Conservation (phyloP, 257 asterid genomes). For the Leptodermis oblonga region DNA sequence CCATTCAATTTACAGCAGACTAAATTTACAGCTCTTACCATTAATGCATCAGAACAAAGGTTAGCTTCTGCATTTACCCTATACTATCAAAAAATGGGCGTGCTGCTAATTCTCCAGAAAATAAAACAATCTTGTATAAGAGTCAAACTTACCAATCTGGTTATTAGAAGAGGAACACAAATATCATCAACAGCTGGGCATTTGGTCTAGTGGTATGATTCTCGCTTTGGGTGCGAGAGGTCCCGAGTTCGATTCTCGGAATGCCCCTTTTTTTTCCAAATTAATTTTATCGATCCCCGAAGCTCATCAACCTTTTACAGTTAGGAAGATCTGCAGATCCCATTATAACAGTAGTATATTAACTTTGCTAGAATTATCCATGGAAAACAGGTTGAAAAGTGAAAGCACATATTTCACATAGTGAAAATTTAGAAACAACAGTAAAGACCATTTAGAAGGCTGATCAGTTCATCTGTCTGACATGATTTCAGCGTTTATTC, state of each 20-base stretch:
- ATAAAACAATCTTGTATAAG: too few species aligned
- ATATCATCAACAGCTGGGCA: neutral
- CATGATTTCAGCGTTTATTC: neutral
- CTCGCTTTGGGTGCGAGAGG: slow-evolving; percentile 18
- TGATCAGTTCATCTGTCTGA: neutral
- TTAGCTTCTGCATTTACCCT: too few species aligned
- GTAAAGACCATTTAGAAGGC: neutral
- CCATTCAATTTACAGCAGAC: neutral
- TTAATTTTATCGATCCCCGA: too few species aligned
- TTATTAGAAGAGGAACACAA: neutral
- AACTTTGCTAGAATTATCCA: neutral
- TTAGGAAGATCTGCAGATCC: neutral
- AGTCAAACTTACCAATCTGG: neutral
- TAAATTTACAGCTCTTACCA: neutral
- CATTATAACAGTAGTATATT: neutral
- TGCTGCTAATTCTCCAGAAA: neutral
- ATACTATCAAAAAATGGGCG: too few species aligned
- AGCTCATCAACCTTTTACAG: neutral
- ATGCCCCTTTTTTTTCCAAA: neutral
- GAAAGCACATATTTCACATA: neutral
- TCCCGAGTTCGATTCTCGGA: slow-evolving; percentile 15
- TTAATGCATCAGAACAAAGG: neutral
- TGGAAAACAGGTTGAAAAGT: neutral
- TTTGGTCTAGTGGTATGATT: slow-evolving; percentile 15
- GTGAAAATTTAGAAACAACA: neutral